Conservation (phyloP, 192 early-diverging fungal genomes). For the Mortierella alpina region DNA sequence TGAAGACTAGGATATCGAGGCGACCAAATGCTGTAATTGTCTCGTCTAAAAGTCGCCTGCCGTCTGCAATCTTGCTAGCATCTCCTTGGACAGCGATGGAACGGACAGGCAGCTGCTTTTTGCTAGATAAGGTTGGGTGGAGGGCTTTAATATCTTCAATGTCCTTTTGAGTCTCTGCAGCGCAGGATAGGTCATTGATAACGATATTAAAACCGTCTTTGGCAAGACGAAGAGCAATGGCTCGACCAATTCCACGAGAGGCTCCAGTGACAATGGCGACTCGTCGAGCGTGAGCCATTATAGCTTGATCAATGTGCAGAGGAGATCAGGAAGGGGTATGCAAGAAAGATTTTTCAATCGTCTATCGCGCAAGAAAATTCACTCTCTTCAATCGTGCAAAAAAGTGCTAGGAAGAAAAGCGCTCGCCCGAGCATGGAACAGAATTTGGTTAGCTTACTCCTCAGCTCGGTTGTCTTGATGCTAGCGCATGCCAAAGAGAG, state of each 20-base stretch:
- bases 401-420: no score
- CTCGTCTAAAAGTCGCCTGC: conserved; percentile 13
- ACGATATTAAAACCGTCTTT: conserved; percentile 7
- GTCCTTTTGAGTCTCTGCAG: background rate
- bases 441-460: no score
- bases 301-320: no score
- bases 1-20: conserved; percentile 55
- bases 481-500: no score
- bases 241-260: conserved; percentile 3
- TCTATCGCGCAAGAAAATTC: no score
- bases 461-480: no score
- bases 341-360: no score
- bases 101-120: conserved; percentile 16
- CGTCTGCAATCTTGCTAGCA: conserved; percentile 12
- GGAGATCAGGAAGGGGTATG: no score
- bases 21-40: conserved; percentile 47
- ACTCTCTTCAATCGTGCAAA: no score
- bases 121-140: background rate
- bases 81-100: conserved; percentile 58
- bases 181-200: background rate
- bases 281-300: background rate
- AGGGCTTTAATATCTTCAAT: background rate
- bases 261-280: conserved; percentile 4
- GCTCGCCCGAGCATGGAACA: no score
- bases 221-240: conserved; percentile 5